Evolutionary conservation across 176 grass and related monocot genomes (phyloP).

Genomic region (Carex scoparia): DNA sequence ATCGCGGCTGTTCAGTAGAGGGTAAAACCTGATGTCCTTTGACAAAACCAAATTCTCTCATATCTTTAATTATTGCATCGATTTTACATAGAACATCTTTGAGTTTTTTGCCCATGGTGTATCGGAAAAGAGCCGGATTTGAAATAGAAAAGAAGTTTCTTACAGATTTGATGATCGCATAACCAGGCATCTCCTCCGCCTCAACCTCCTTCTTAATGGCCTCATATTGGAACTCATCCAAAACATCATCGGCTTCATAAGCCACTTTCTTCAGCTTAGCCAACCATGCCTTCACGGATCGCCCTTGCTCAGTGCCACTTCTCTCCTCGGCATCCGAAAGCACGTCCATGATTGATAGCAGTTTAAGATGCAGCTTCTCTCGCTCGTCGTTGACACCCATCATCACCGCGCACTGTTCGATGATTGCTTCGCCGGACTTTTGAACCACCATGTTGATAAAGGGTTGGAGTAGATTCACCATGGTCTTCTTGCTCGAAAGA

Average conservation of each 20-base stretch:
- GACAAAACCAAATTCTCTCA: conserved; percentile 7
- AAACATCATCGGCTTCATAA: conserved; percentile 31
- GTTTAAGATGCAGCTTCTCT: background rate
- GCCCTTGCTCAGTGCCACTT: background rate
- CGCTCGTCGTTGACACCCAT: background rate
- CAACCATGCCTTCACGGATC: conserved; percentile 2
- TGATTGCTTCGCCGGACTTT: background rate
- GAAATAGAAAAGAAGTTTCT: background rate
- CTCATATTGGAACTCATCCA: conserved; percentile 32
- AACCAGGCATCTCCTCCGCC: background rate
- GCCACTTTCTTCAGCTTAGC: conserved; percentile 3
- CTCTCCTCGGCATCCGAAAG: conserved; percentile 14
- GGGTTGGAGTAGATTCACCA: background rate
- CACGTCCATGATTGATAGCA: background rate
- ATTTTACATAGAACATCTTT: conserved; percentile 16
- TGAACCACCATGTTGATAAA: background rate
- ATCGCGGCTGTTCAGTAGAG: background rate
- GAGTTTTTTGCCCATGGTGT: conserved; percentile 4
- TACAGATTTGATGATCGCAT: background rate
- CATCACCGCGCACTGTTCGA: background rate
- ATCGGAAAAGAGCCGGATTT: conserved; percentile 17
- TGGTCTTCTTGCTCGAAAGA: background rate
- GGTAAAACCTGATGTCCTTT: too few relatives aligned
- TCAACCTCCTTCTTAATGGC: conserved; percentile 12
- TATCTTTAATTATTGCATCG: background rate